These are phyloP conservation scores for Zygosaccharomyces bailii DNA, from an alignment of 805 yeast species.

Conservation along the genomic window DNA sequence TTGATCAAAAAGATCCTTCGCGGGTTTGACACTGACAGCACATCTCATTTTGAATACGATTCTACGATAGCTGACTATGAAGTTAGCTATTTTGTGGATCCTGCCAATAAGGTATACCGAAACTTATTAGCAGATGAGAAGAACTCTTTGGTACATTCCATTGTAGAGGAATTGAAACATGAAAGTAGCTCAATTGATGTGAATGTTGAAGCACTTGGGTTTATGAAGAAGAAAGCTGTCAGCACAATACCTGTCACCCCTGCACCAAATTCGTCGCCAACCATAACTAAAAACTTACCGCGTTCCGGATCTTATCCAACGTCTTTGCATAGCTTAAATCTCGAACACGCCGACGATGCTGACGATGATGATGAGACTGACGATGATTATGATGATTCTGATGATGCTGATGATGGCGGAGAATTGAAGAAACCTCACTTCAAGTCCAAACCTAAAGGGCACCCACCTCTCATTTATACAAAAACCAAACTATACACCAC, in stretches of 20 bases:
- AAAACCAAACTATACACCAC: slow-evolving; percentile 16
- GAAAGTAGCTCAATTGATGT: background rate
- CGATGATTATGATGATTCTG: background rate
- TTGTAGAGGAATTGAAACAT: background rate
- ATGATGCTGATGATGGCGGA: slow-evolving; percentile 2
- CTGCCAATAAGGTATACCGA: slow-evolving; percentile 10
- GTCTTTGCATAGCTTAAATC: too few relatives aligned
- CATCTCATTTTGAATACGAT: slow-evolving; percentile 1
- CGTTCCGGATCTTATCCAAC: background rate
- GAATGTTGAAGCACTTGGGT: background rate
- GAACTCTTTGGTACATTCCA: slow-evolving; percentile 6
- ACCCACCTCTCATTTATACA: slow-evolving; percentile 11
- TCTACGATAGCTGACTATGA: slow-evolving; percentile 1
- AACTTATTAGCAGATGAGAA: slow-evolving; percentile 15
- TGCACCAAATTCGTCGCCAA: slow-evolving; percentile 1
- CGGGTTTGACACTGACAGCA: slow-evolving; percentile 3
- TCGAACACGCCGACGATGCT: background rate
- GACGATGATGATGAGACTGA: slow-evolving; percentile 5
- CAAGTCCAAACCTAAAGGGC: background rate
- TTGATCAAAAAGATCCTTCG: slow-evolving; percentile 5
- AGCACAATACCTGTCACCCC: background rate
- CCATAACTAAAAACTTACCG: background rate
- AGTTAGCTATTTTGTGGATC: slow-evolving; percentile 8
- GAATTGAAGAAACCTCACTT: slow-evolving; percentile 1
- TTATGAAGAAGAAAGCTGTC: slow-evolving; percentile 1